Evolutionary conservation across 352 stramenopile genomes (phyloP), one percentile per base, ranked within the genome.

Genomic region (Phytophthora hibernalis): DNA sequence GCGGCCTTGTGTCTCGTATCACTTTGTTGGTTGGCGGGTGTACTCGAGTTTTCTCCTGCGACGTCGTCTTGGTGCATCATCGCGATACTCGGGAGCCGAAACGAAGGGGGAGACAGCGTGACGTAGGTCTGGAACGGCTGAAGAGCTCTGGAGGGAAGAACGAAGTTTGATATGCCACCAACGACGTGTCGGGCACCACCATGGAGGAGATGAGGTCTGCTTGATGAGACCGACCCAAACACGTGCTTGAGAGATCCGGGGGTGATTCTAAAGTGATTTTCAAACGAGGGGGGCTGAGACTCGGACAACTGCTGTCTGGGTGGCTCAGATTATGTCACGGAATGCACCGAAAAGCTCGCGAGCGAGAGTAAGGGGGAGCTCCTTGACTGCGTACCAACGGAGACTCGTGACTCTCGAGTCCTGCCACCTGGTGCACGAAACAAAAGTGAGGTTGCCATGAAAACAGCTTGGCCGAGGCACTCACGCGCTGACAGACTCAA

Each of bases 291-390:
- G 54, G 40, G 40, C 59, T 67, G 59, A 69, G 65, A 30, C 58
- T 54, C 44, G 45, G 45, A 64, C 53, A 62, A 61, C 60, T 70
- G 60, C 60, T 70, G 48, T 58, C 57, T 71, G 51, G 62, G 57
- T 70, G 64, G 68, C 68, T 72, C 57, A 71, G 68, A 72, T 50
- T 76, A 76, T 76, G 42, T 76, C 57, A 72, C 57, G 53, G 48
- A 70, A 73, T 68, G 63, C 63, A 76, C 68, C 68, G 68, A 72
- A 76, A 69, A 57, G 52, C 22, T 56, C 2, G 26, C 42, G 54
- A 74, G 42, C 60, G 61, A 61, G 53, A 69, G 54, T n/a, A n/a
- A n/a, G 54, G 42, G 50, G 54, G 30, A 58, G 28, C 53, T 64
- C 33, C 40, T 42, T 49, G 24, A 47, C 37, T 56, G 9, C 44